A percentile compares a stretch with the other conserved stretches of the same genome.
Conservation (phyloP, 2,329 filamentous ascomycete species). For the Alternaria triticimaculans region DNA sequence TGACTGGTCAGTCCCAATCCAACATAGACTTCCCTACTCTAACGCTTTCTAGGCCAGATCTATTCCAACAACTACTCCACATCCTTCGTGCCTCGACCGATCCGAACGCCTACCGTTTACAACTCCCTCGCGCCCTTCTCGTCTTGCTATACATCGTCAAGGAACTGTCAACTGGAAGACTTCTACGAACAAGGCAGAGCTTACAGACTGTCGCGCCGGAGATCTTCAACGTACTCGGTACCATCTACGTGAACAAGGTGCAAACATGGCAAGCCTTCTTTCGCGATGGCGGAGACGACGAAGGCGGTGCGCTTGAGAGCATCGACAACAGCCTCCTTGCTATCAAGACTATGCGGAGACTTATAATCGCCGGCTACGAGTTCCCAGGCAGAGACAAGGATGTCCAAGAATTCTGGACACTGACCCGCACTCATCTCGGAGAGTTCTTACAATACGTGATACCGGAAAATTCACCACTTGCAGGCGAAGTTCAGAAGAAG, state of each 20-base stretch:
- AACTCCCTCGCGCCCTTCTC: slow-evolving; percentile 74
- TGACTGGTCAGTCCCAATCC: slow-evolving; percentile 68
- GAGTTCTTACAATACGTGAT: slow-evolving; percentile 72
- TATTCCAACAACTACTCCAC: slow-evolving; percentile 52
- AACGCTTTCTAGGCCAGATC: slow-evolving; percentile 40
- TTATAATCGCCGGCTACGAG: slow-evolving; percentile 83
- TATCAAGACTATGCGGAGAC: slow-evolving; percentile 79
- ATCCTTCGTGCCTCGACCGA: slow-evolving; percentile 65
- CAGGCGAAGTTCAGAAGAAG: slow-evolving; percentile 60
- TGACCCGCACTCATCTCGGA: slow-evolving; percentile 78
- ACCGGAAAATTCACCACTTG: slow-evolving; percentile 61
- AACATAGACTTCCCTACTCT: slow-evolving; percentile 5
- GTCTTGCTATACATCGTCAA: slow-evolving; percentile 88
- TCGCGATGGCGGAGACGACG: slow-evolving; percentile 63
- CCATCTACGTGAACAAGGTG: slow-evolving; percentile 79
- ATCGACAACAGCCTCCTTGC: slow-evolving; percentile 80
- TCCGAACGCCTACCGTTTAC: slow-evolving; percentile 64
- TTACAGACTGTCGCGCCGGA: slow-evolving; percentile 82
- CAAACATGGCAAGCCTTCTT: slow-evolving; percentile 71
- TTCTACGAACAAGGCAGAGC: slow-evolving; percentile 76
- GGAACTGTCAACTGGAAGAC: slow-evolving; percentile 80
- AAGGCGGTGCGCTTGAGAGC: slow-evolving; percentile 64
- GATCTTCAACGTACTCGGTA: slow-evolving; percentile 78
- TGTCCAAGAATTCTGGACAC: slow-evolving; percentile 79
- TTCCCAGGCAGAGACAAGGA: slow-evolving; percentile 79